Base-by-base conservation (phyloP, 345 rosid species). In the Citrus australasica region DNA sequence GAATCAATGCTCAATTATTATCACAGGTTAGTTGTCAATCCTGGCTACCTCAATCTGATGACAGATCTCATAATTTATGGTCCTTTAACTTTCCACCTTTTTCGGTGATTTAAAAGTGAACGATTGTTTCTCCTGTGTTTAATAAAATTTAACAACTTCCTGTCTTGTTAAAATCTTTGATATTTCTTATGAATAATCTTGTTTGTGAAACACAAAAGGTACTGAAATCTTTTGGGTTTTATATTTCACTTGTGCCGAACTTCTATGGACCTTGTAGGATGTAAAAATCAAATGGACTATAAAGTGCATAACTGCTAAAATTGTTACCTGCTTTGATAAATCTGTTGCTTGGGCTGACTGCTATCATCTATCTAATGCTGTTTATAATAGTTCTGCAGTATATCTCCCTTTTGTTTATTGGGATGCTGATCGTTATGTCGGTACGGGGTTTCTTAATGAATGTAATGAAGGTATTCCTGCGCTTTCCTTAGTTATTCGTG, bases 381-480 rank as follows among this genome's bases (percentile, higher is more conserved):
- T 51, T 61, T 76, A 76, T 76, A 62, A 81, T 83, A 64, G 32
- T 67, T 82, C 62, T 83, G 82, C 97, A 96, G 97, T 92, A 94
- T 83, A 91, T 96, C 69, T 96, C 99, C 76, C 85, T 94, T 79
- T 59, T 96, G 71, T 96, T 94, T 87, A 96, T 96, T 32, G 99
- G 99, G 77, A 88, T 96, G 88, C 82, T 94, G 93, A 87, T 96
- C 17, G 90, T 92, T 67, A 89, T 96, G 75, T 94, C 99, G 48
- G 99, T 96, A 35, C 93, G 97, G 35, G 97, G 98, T 67, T 95
- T 95, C 88, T 86, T 95, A 80, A 85, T 97, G 74, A 95, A 93
- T 77, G 78, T 96, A 64, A 94, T 96, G 98, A 94, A 96, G 99
- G 97, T 92, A 82, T 86, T 67, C 63, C 72, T 76, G 62, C 48